Percentiles rank a stretch among this genome's conserved stretches.
Evolutionary conservation across 2,329 filamentous ascomycete species (phyloP).

Genomic region (Penicillium sp.): DNA sequence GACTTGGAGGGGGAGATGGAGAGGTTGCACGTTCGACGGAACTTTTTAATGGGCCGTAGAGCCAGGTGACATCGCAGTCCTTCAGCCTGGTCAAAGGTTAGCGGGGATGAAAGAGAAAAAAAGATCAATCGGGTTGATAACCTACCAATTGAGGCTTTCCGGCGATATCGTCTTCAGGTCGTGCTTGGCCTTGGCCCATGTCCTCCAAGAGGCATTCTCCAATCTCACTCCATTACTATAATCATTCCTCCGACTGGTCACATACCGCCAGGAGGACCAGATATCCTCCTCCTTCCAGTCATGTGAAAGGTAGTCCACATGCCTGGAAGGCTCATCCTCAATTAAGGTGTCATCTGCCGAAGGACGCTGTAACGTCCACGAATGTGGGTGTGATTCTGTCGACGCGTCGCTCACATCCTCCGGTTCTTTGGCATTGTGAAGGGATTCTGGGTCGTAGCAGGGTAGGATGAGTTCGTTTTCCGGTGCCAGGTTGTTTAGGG

Average conservation of each 20-base stretch:
- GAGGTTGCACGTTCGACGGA: conserved; percentile 47
- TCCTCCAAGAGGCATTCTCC: conserved; percentile 96
- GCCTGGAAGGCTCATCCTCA: conserved; percentile 71
- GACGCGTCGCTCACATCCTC: conserved; percentile 26
- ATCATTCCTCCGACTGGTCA: conserved; percentile 73
- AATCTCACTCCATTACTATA: conserved; percentile 79
- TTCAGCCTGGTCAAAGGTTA: conserved; percentile 70
- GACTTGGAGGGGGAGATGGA: conserved; percentile 52
- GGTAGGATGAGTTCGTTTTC: conserved; percentile 46
- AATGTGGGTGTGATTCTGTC: conserved; percentile 46
- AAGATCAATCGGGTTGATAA: conserved; percentile 17
- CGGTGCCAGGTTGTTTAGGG: conserved; percentile 40
- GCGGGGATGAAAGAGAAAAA: conserved; percentile 6
- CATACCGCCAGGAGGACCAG: conserved; percentile 95
- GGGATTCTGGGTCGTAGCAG: conserved; percentile 40
- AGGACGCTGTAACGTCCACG: conserved; percentile 59
- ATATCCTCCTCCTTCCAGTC: conserved; percentile 95
- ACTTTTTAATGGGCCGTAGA: conserved; percentile 88
- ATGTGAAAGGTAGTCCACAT: conserved; percentile 94
- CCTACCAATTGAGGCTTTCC: conserved; percentile 89
- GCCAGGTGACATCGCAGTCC: conserved; percentile 95
- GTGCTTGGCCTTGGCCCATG: conserved; percentile 92
- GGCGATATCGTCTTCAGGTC: conserved; percentile 83
- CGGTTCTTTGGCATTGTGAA: conserved; percentile 47
- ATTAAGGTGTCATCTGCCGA: conserved; percentile 80